phyloP scores from a whole-genome alignment of 768 basidiomycete species.

The Tulasnella sp. region DNA sequence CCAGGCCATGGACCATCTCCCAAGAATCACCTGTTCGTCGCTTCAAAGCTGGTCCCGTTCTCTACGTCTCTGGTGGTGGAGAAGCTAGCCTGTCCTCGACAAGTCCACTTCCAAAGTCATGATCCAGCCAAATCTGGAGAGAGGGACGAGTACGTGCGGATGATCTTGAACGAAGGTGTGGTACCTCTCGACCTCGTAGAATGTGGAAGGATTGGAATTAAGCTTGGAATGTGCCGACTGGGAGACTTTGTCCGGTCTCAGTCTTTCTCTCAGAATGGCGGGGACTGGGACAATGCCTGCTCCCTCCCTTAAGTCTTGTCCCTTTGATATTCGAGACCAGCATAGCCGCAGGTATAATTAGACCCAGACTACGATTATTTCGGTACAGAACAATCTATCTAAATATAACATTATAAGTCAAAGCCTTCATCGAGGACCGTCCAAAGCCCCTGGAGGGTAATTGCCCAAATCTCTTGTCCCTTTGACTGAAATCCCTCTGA shows the following conservation, averaged over 20 bases:
- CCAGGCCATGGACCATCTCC: slow-evolving; percentile 18
- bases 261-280: slow-evolving; percentile 19
- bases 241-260: slow-evolving; percentile 29
- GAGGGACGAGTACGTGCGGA: slow-evolving; percentile 25
- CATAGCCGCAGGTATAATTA: too few relatives aligned
- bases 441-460: too few relatives aligned
- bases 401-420: too few relatives aligned
- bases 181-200: slow-evolving; percentile 16
- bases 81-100: slow-evolving; percentile 24
- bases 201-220: slow-evolving; percentile 20
- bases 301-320: background rate
- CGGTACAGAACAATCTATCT: too few relatives aligned
- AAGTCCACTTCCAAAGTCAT: background rate
- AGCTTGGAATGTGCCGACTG: slow-evolving; percentile 24
- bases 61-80: slow-evolving; percentile 33
- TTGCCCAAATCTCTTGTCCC: too few relatives aligned
- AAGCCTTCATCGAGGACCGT: too few relatives aligned
- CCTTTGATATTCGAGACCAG: too few relatives aligned
- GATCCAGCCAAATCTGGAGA: background rate
- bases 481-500: too few relatives aligned
- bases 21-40: slow-evolving; percentile 4
- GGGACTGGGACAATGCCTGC: slow-evolving; percentile 24
- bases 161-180: slow-evolving; percentile 29
- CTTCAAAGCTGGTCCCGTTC: slow-evolving; percentile 34
- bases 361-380: too few relatives aligned